phyloP scores from a whole-genome alignment of 192 early-diverging fungal genomes.

The Coemansia sp. region DNA sequence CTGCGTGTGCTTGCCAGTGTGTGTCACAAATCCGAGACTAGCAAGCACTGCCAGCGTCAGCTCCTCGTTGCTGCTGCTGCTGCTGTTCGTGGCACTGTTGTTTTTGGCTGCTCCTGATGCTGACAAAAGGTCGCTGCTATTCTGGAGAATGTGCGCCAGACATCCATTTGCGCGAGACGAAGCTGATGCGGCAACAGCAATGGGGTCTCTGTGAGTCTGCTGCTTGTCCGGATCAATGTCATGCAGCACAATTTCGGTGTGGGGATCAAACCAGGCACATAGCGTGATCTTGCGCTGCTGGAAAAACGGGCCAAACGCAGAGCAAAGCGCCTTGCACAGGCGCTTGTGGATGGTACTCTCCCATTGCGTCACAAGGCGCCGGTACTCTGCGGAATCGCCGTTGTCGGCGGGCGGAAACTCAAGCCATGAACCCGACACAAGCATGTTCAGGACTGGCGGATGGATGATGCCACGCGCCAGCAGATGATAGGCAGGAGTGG shows the following conservation, averaged over 20 bases:
- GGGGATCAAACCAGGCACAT: constrained; percentile 62
- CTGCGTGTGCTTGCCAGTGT: constrained; percentile 31
- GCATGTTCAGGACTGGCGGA: constrained; percentile 64
- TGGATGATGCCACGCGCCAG: constrained; percentile 66
- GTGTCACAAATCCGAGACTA: constrained; percentile 26
- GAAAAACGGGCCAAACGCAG: constrained; percentile 66
- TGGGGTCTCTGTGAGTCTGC: background rate
- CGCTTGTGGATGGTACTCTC: constrained; percentile 59
- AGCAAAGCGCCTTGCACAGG: constrained; percentile 55
- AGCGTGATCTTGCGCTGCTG: constrained; percentile 66
- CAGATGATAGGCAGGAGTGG: constrained; percentile 68
- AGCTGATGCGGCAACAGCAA: background rate
- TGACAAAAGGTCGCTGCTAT: constrained; percentile 14
- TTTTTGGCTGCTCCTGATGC: background rate
- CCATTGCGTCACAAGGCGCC: constrained; percentile 61
- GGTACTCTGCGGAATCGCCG: constrained; percentile 79
- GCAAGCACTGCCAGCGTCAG: constrained; percentile 19
- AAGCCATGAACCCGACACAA: constrained; percentile 64
- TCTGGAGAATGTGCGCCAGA: constrained; percentile 14
- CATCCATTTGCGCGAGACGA: background rate
- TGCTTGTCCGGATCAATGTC: constrained; percentile 3
- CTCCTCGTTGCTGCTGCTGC: constrained; percentile 2
- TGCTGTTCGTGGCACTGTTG: background rate
- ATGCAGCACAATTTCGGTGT: constrained; percentile 39
- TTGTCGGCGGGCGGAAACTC: constrained; percentile 77